Evolutionary conservation across 768 basidiomycete genomes (phyloP), one percentile per base, ranked within the genome.

Genomic region (Boletus rufocinnamomeus): DNA sequence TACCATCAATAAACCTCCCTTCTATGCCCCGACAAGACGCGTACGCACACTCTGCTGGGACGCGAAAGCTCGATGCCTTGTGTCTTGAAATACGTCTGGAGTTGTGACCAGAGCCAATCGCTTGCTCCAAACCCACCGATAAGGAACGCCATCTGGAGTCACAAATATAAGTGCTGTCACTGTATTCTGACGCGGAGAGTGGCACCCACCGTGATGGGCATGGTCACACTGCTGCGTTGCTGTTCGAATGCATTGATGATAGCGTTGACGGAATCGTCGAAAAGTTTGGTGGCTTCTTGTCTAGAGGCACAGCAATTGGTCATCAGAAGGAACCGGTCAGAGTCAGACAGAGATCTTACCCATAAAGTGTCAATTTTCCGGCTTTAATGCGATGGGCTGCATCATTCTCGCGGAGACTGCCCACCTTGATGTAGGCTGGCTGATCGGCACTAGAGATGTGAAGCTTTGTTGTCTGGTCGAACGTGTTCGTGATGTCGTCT

Each of bases 81-180:
- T 0, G 67, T 66, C 27, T 67, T 67, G 19, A 84, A 66, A 9
- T 70, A 63, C 27, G 62, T 58, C 34, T 75, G 72, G 2, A 85
- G 75, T 63, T 28, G 67, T 52, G 60, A 77, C 80, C 27, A 83
- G 60, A 74, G 70, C 66, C 62, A 82, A 50, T 79, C 76, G 49
- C 70, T 82, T 4, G 80, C 77, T 19, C 77, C 76, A 57, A 82
- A 82, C 0, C 80, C 82, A 21, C 83, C 82, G 2, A 83, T 77
- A 6, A 86, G 76, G 51, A 82, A 76, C 10, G 77, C 45, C 56
- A 56, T 60, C 62, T 64, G 44, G 4, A 28, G 13, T 41, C 7
- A 35, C 5, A 16, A 14, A 34, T 3, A 13, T 54, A 4, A 47
- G 32, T 2, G 3, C 5, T 10, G 25, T 9, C 2, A n/a, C 21